Conservation (phyloP, 2,329 filamentous ascomycete genomes). For the Lachnum nothofagi region DNA sequence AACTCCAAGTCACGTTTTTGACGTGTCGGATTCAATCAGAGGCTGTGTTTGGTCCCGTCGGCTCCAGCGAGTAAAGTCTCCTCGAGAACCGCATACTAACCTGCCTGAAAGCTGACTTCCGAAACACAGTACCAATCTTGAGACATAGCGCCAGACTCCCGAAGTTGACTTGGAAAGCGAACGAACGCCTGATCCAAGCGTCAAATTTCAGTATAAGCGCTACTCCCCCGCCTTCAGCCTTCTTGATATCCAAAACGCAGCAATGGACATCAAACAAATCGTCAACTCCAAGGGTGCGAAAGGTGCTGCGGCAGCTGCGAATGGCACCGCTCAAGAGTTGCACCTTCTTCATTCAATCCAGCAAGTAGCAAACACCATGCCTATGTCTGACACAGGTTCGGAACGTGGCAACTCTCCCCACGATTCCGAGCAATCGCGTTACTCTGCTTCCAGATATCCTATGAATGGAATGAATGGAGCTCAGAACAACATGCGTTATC, state of each 20-base stretch:
- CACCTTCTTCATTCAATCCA: slow-evolving; percentile 33
- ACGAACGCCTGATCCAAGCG: slow-evolving; percentile 33
- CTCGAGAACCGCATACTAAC: slow-evolving; percentile 15
- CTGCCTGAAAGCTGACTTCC: slow-evolving; percentile 22
- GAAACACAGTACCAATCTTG: slow-evolving; percentile 26
- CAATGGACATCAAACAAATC: slow-evolving; percentile 36
- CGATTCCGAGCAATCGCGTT: slow-evolving; percentile 33
- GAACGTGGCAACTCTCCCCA: slow-evolving; percentile 33
- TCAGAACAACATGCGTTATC: slow-evolving; percentile 31
- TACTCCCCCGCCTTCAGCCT: slow-evolving; percentile 5
- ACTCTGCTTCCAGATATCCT: slow-evolving; percentile 29
- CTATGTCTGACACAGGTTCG: slow-evolving; percentile 32
- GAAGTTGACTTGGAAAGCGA: slow-evolving; percentile 22
- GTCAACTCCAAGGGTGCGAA: slow-evolving; percentile 33
- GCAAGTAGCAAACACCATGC: slow-evolving; percentile 29
- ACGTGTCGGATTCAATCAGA: background rate
- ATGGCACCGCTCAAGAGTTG: slow-evolving; percentile 28
- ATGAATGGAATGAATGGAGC: slow-evolving; percentile 31
- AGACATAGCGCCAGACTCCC: slow-evolving; percentile 21
- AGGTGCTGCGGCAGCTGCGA: slow-evolving; percentile 28
- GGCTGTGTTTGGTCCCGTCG: slow-evolving; percentile 10
- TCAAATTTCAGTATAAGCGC: slow-evolving; percentile 23
- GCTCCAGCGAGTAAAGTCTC: slow-evolving; percentile 12
- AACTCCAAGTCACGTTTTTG: slow-evolving; percentile 1
- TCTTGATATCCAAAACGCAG: slow-evolving; percentile 5